Conservation (phyloP, 768 basidiomycete species). For the Hericium alpestre region DNA sequence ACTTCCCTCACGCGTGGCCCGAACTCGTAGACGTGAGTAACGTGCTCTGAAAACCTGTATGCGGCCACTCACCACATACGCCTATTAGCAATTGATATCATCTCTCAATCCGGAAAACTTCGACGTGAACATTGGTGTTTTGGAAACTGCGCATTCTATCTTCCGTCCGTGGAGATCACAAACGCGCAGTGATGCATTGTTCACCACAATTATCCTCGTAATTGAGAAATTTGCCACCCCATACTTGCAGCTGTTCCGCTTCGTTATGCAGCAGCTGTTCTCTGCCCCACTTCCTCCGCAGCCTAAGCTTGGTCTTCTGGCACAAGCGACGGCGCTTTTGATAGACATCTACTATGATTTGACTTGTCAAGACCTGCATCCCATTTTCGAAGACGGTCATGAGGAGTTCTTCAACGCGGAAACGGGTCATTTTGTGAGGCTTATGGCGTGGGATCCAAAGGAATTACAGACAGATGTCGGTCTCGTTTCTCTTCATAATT, state of each 20-base stretch:
- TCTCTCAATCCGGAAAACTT: slow-evolving; percentile 78
- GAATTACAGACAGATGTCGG: slow-evolving; percentile 63
- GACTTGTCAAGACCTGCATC: slow-evolving; percentile 90
- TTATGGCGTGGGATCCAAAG: slow-evolving; percentile 70
- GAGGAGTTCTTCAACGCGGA: slow-evolving; percentile 68
- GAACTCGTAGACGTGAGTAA: slow-evolving; percentile 79
- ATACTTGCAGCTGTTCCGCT: slow-evolving; percentile 75
- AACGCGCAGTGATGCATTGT: slow-evolving; percentile 79
- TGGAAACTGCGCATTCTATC: slow-evolving; percentile 93
- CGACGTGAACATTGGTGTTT: slow-evolving; percentile 77
- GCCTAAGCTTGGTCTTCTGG: slow-evolving; percentile 38
- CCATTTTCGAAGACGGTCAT: slow-evolving; percentile 84
- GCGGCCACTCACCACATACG: background rate
- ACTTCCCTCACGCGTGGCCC: slow-evolving; percentile 86
- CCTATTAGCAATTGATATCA: slow-evolving; percentile 69
- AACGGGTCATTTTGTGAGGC: slow-evolving; percentile 66
- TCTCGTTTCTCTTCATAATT: slow-evolving; percentile 5
- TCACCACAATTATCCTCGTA: slow-evolving; percentile 85
- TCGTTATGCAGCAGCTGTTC: slow-evolving; percentile 46
- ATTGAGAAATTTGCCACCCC: slow-evolving; percentile 72
- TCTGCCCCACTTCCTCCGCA: slow-evolving; percentile 25
- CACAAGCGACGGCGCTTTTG: slow-evolving; percentile 68
- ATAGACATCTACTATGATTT: slow-evolving; percentile 89
- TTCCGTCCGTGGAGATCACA: slow-evolving; percentile 89
- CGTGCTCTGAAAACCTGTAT: background rate